Base-by-base conservation (phyloP, 1,139 yeast species). In the Diutina scorzettiae region DNA sequence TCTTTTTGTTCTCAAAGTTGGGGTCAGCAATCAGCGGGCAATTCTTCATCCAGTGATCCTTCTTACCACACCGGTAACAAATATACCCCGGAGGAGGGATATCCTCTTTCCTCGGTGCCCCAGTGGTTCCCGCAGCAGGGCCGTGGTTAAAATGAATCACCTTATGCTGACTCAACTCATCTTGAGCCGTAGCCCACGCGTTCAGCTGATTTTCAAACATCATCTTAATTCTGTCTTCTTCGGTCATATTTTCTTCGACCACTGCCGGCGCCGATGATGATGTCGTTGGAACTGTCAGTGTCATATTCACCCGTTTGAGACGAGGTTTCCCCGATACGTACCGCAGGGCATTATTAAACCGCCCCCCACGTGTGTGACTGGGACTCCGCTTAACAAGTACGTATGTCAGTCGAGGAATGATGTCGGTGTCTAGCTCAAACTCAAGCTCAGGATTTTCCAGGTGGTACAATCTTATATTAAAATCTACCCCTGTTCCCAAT, bases 21-120 rank as follows among this genome's bases (percentile, higher is more conserved):
- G 96, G 95, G 59, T 91, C 98, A 44, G 77, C 78, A 52, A 84
- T 83, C 2, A 95, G 86, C 0, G 98, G 98, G 64, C 98, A 91
- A 51, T 87, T 86, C 54, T 84, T 84, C 48, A 93, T 89, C 91
- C 95, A 89, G 59, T 91, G 99, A 48, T 91, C 96, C 59, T 87
- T 85, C 41, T 85, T 87, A 42, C 98, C 98, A 65, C 99, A 91
- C 57, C 96, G 72, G 59, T 91, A 89, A 59, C 98, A 91, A 56
- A 89, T 81, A 55, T 91, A 91, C 1, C 95, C 95, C 3, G 95
- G 91, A 1, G 98, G 98, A 4, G 96, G 96, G 6, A 83, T 76
- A 49, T 81, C 83, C 49, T 77, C 89, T 9, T 21, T 23, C 9
- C 39, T 18, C 5, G 28, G 27, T 3, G 20, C 28, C 5, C 39